Evolutionary conservation across 345 rosid species (phyloP), one percentile per base, ranked within the genome.

Genomic region (Rubroshorea leprosula): DNA sequence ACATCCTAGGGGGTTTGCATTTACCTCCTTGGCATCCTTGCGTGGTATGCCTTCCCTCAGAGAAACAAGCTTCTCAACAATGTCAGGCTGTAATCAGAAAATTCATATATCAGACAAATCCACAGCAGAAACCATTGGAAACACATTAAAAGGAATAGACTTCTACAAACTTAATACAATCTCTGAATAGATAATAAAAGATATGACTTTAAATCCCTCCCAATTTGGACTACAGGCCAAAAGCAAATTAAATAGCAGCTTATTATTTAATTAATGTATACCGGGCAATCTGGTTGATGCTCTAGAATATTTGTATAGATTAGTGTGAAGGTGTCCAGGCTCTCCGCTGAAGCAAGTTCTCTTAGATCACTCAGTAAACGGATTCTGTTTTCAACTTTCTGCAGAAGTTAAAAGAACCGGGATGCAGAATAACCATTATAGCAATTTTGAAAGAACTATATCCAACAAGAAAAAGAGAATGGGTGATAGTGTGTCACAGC

Each of bases 281-380:
- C 97, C 85, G 95, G 97, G 73, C 97, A 90, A 70, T 90, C 97
- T 16, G 97, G 96, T 62, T 94, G 99, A 75, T 90, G 95, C 74
- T 94, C 95, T 20, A 94, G 95, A 71, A 94, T 87, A 76, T 89
- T 94, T 23, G 96, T 74, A 64, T 94, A 94, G 61, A 87, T 83
- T 41, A 94, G 96, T 1, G 99, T 85, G 69, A 94, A 94, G 49
- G 89, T 76, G 74, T 94, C 97, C 66, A 94, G 75, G 72, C 97
- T 94, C 74, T 90, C 97, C 19, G 97, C 99, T 7, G 97, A 90
- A 60, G 97, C 97, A 72, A 94, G 99, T 68, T 94, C 99, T 80
- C 96, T 82, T 51, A 90, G 79, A 80, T 94, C 97, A 51, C 86
- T 80, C 81, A 87, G 72, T 81, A 83, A 82, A 72, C 95, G 77